phyloP scores from a whole-genome alignment of 495 filamentous ascomycete genomes.

The Cercophora scortea region DNA sequence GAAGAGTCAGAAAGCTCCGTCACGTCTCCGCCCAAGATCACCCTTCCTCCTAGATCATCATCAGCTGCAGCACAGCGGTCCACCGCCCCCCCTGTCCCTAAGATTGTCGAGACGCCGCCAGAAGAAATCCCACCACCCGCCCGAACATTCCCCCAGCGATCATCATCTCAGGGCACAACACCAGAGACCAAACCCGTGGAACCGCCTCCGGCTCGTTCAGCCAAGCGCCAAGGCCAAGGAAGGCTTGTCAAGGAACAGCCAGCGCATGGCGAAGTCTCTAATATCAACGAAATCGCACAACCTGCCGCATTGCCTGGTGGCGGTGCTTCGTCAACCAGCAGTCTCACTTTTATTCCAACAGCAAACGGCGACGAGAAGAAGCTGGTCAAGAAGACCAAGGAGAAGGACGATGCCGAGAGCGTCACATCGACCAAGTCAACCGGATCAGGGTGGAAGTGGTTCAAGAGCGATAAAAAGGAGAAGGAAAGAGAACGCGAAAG shows the following conservation, averaged over 20 bases:
- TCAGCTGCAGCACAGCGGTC: slow-evolving; percentile 13
- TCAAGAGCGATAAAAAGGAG: slow-evolving; percentile 39
- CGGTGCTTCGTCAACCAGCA: slow-evolving; percentile 59
- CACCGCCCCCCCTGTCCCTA: slow-evolving; percentile 43
- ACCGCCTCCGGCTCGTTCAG: slow-evolving; percentile 39
- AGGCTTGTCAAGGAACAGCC: no score
- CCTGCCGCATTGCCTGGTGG: slow-evolving; percentile 66
- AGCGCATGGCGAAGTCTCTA: neutral
- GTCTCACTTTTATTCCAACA: slow-evolving; percentile 77
- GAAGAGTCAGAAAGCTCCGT: slow-evolving; percentile 10
- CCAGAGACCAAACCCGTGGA: slow-evolving; percentile 23
- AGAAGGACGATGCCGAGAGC: slow-evolving; percentile 35
- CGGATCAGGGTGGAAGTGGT: slow-evolving; percentile 63
- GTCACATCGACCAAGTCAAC: slow-evolving; percentile 61
- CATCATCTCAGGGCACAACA: slow-evolving; percentile 47
- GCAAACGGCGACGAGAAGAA: slow-evolving; percentile 54
- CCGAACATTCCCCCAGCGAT: slow-evolving; percentile 40
- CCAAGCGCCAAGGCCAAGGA: slow-evolving; percentile 27
- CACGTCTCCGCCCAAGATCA: slow-evolving; percentile 13
- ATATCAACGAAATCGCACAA: slow-evolving; percentile 3
- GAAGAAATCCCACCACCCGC: slow-evolving; percentile 30
- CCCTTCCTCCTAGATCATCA: slow-evolving; percentile 17
- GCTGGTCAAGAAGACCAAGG: slow-evolving; percentile 57
- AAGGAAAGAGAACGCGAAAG: slow-evolving; percentile 39
- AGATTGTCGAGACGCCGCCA: slow-evolving; percentile 61